Base-by-base conservation (phyloP, 768 basidiomycete species). In the Tephrocybe rancida region DNA sequence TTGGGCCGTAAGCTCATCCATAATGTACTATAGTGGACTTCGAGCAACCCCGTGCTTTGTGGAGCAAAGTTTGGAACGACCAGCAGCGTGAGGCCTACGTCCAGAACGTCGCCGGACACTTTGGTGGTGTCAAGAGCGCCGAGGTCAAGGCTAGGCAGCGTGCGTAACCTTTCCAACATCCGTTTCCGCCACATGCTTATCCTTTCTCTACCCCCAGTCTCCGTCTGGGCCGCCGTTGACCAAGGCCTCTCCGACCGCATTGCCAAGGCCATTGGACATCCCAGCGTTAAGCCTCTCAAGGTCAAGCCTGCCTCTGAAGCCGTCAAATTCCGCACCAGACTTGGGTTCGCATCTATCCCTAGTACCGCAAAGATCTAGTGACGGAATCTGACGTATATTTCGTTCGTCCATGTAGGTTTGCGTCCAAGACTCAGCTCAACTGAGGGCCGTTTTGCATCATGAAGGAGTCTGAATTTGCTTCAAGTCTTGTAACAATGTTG, bases 191-290 rank as follows among this genome's bases (percentile, higher is more conserved):
- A 18, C 49, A 47, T 34, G 14, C 18, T 19, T 19, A 47, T 5
- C 51, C 46, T 22, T 19, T n/a, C 38, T 35, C 30, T 50, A 13
- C 35, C n/a, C 14, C 0, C 48, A 90, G 89, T 92, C 34, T 81
- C 87, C 25, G 86, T 89, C 55, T 95, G 87, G 81, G 86, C 90
- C 37, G 84, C 83, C 46, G 85, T 97, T 52, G 82, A 88, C 67
- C 87, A 90, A 64, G 76, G 72, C 10, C 74, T 95, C 30, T 86
- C 85, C 3, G 84, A 90, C 69, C 81, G 88, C 56, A 77, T 98
- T 60, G 91, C 92, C n/a, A 80, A 79, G 61, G 89, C 84, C 2
- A 77, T 95, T 47, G 84, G 84, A 37, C 74, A 80, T 44, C 73
- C 82, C 2, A 62, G 70, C 2, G 86, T 84, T n/a, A 58, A 69